Percentiles rank a stretch among this genome's conserved stretches.
Conservation (phyloP, 2,329 filamentous ascomycete species). For the Microsporum ferrugineum region DNA sequence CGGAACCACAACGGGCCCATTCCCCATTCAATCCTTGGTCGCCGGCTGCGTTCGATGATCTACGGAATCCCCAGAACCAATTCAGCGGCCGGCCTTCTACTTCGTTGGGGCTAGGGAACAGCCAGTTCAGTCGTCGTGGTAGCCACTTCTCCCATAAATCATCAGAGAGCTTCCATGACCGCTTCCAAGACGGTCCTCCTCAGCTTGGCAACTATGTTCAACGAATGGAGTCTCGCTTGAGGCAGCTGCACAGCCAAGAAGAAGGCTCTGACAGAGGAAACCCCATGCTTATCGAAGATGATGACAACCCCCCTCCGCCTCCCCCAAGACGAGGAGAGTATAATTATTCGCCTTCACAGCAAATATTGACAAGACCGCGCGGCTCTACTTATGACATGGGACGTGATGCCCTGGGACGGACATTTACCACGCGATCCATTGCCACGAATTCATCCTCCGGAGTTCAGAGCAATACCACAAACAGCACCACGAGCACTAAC, state of each 20-base stretch:
- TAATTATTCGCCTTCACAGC: conserved; percentile 26
- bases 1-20: conserved; percentile 42
- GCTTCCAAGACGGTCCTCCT: conserved; percentile 49
- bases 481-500: conserved; percentile 57
- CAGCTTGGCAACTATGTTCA: conserved; percentile 78
- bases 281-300: conserved; percentile 32
- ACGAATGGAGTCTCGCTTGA: conserved; percentile 76
- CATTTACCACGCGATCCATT: conserved; percentile 79
- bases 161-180: conserved; percentile 39
- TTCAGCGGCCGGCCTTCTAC: conserved; percentile 52
- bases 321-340: conserved; percentile 44
- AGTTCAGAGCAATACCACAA: conserved; percentile 55
- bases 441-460: conserved; percentile 66
- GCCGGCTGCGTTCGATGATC: conserved; percentile 66
- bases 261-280: conserved; percentile 38
- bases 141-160: conserved; percentile 46
- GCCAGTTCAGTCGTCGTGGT: conserved; percentile 32
- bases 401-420: conserved; percentile 58
- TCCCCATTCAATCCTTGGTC: conserved; percentile 66
- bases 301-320: conserved; percentile 47
- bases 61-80: conserved; percentile 27
- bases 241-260: conserved; percentile 52
- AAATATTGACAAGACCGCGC: conserved; percentile 28
- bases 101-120: conserved; percentile 56
- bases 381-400: conserved; percentile 58